Evolutionary conservation across 768 basidiomycete genomes (phyloP).

Genomic region (Chalciporus chontae): DNA sequence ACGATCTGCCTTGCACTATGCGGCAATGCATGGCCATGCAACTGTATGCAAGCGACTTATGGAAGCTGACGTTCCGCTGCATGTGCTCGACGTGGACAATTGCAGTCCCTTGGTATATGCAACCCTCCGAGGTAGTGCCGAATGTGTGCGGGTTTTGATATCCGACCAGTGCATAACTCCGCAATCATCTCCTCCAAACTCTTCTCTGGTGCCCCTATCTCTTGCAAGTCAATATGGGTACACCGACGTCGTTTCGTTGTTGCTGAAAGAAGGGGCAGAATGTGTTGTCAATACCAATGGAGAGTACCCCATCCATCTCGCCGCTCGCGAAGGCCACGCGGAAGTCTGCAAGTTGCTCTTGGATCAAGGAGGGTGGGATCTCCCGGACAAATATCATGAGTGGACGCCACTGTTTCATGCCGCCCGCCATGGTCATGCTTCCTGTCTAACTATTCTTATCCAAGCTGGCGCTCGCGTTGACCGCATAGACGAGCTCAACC

Average conservation of each 20-base stretch:
- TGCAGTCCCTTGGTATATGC: slow-evolving; percentile 94
- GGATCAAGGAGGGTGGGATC: slow-evolving; percentile 73
- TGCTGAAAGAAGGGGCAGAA: slow-evolving; percentile 74
- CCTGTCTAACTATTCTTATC: slow-evolving; percentile 75
- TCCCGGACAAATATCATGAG: slow-evolving; percentile 93
- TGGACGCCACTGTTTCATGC: slow-evolving; percentile 99
- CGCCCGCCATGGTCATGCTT: slow-evolving; percentile 75
- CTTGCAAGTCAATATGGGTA: slow-evolving; percentile 91
- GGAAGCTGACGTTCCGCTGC: slow-evolving; percentile 59
- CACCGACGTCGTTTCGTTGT: slow-evolving; percentile 71
- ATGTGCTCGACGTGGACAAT: slow-evolving; percentile 85
- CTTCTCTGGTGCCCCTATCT: slow-evolving; percentile 81
- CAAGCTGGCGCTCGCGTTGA: slow-evolving; percentile 76
- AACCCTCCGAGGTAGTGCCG: slow-evolving; percentile 78
- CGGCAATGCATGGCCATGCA: slow-evolving; percentile 88
- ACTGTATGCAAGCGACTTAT: slow-evolving; percentile 73
- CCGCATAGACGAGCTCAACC: slow-evolving; percentile 77
- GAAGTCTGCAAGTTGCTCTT: slow-evolving; percentile 80
- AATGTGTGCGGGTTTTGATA: slow-evolving; percentile 81
- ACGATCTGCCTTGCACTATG: slow-evolving; percentile 92
- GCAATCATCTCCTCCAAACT: slow-evolving; percentile 52
- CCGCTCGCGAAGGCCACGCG: slow-evolving; percentile 87
- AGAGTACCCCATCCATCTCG: slow-evolving; percentile 96
- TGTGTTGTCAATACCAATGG: slow-evolving; percentile 89
- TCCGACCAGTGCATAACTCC: slow-evolving; percentile 64